These are phyloP conservation scores for Pyrus bretschneideri DNA, from an alignment of 306 rosid genomes.

Conservation along the genomic window DNA sequence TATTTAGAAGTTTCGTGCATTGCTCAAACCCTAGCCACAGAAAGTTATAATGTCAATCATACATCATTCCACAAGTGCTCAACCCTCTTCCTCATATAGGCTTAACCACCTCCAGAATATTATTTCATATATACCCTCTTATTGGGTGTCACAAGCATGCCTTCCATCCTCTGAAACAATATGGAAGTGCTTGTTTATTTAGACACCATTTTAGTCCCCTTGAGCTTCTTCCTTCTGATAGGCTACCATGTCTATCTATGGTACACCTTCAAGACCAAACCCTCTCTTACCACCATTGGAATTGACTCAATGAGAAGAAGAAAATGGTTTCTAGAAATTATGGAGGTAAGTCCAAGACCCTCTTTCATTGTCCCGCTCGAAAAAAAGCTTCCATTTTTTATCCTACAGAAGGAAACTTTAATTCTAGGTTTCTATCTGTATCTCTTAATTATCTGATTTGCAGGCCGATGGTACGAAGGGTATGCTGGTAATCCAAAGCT, in stretches of 20 bases:
- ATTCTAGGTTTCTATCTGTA: background rate
- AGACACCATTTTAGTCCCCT: constrained; percentile 51
- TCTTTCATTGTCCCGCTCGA: background rate
- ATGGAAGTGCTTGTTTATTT: constrained; percentile 38
- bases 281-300: constrained; percentile 50
- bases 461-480: constrained; percentile 41
- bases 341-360: constrained; percentile 27
- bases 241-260: constrained; percentile 65
- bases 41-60: constrained; percentile 7
- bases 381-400: background rate
- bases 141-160: background rate
- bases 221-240: constrained; percentile 43
- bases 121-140: background rate
- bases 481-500: constrained; percentile 51
- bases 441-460: background rate
- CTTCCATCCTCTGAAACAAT: background rate
- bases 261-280: constrained; percentile 46
- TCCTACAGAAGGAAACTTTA: background rate
- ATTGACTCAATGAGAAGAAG: constrained; percentile 26
- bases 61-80: background rate
- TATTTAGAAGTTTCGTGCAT: background rate
- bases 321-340: constrained; percentile 38
- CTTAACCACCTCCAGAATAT: background rate
- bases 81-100: background rate
- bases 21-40: constrained; percentile 4